Evolutionary conservation across 345 rosid species (phyloP).

Genomic region (Melaleuca alternifolia): DNA sequence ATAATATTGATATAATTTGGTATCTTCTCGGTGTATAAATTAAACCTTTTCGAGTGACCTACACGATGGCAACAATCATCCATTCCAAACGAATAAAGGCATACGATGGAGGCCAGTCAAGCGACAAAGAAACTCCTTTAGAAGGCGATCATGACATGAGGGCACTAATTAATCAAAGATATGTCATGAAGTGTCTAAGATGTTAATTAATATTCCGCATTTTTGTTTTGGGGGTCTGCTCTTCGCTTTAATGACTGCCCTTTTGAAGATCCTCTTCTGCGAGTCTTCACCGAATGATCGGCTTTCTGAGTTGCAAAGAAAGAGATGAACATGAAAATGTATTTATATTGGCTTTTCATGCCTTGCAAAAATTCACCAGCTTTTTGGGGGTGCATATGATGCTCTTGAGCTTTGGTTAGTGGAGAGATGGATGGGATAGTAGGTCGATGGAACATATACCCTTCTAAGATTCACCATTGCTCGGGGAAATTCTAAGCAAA

Average conservation of each 20-base stretch:
- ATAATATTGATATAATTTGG: not conserved
- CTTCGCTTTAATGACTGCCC: not conserved
- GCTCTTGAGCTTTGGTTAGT: conserved; percentile 38
- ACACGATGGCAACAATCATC: not conserved
- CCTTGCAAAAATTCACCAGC: conserved; percentile 28
- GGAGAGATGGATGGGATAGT: conserved; percentile 12
- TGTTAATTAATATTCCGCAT: not conserved
- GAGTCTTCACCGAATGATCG: not conserved
- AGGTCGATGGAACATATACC: conserved; percentile 47
- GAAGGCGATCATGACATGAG: not conserved
- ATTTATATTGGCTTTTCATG: conserved; percentile 13
- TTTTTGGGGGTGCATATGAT: conserved; percentile 32
- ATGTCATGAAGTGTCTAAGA: not conserved
- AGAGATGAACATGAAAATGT: not conserved
- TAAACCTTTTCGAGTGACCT: not conserved
- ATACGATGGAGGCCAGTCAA: not conserved
- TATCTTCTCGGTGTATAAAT: not conserved
- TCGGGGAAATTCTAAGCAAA: conserved; percentile 22
- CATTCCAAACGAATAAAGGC: not conserved
- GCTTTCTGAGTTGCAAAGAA: not conserved
- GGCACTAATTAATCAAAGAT: not conserved
- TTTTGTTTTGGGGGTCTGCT: not conserved
- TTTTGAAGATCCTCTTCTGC: not conserved
- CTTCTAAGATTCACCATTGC: conserved; percentile 23
- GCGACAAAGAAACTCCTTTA: not conserved